Percentiles rank a stretch among this genome's conserved stretches.
phyloP scores from a whole-genome alignment of 208 protist genomes.

The Sergeia podlipaevii region DNA sequence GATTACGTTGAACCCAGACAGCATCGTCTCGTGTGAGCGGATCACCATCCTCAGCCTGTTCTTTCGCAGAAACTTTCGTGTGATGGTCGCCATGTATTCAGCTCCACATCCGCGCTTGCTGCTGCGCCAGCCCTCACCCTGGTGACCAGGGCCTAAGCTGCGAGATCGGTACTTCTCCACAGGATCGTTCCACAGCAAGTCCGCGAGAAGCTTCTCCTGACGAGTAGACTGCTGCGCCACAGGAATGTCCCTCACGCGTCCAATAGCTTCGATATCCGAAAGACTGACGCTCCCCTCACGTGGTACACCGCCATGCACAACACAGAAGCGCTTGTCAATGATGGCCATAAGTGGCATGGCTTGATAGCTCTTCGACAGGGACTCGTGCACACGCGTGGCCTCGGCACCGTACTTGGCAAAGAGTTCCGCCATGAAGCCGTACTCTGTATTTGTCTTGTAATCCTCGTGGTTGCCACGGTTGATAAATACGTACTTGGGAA shows the following conservation, averaged over 20 bases:
- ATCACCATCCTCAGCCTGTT: slow-evolving; percentile 96
- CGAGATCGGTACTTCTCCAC: slow-evolving; percentile 84
- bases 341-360: slow-evolving; percentile 83
- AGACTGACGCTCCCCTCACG: slow-evolving; percentile 77
- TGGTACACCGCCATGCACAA: slow-evolving; percentile 97
- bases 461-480: slow-evolving; percentile 94
- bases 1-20: slow-evolving; percentile 77
- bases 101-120: slow-evolving; percentile 99
- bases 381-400: slow-evolving; percentile 33
- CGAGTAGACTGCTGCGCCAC: slow-evolving; percentile 92
- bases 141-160: slow-evolving; percentile 54
- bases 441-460: slow-evolving; percentile 75
- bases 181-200: slow-evolving; percentile 99
- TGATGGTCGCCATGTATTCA: slow-evolving; percentile 96
- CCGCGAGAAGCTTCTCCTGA: slow-evolving; percentile 95
- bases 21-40: slow-evolving; percentile 92
- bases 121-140: slow-evolving; percentile 93
- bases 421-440: slow-evolving; percentile 68
- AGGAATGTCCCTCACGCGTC: slow-evolving; percentile 96
- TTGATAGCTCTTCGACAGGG: slow-evolving; percentile 83
- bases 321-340: slow-evolving; percentile 94
- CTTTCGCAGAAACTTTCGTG: slow-evolving; percentile 93
- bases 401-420: slow-evolving; percentile 68
- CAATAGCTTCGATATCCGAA: slow-evolving; percentile 81
- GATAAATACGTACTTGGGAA: slow-evolving; percentile 77